Percentiles rank a stretch among this genome's conserved stretches.
Conservation (phyloP, 2,329 filamentous ascomycete genomes). For the Seiridium unicorne region DNA sequence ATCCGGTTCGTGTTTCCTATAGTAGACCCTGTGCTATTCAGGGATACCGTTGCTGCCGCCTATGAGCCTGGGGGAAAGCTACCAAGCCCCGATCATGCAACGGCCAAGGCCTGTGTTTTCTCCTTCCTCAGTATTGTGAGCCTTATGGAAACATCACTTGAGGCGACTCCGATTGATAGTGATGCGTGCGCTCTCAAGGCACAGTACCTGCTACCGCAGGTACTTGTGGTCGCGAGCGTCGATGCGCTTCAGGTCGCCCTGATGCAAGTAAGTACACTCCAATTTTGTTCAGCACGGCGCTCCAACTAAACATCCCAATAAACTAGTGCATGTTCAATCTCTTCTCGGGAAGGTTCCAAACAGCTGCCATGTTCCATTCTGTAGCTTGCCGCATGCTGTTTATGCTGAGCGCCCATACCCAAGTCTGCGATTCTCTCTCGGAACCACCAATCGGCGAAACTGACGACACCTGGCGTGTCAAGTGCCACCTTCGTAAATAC, state of each 20-base stretch:
- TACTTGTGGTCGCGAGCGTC: slow-evolving; percentile 41
- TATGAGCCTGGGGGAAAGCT: slow-evolving; percentile 30
- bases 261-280: slow-evolving; percentile 42
- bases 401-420: slow-evolving; percentile 44
- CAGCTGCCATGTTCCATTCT: slow-evolving; percentile 41
- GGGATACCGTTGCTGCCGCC: slow-evolving; percentile 40
- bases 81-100: slow-evolving; percentile 22
- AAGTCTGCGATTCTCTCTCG: slow-evolving; percentile 12
- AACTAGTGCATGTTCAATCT: slow-evolving; percentile 39
- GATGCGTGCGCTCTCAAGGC: slow-evolving; percentile 39
- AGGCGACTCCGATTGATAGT: slow-evolving; percentile 29
- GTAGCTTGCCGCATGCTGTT: slow-evolving; percentile 46
- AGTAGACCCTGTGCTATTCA: slow-evolving; percentile 45
- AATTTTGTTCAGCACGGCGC: not conserved
- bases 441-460: not conserved
- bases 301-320: not conserved
- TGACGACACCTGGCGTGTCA: slow-evolving; percentile 20
- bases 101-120: slow-evolving; percentile 44
- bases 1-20: slow-evolving; percentile 47
- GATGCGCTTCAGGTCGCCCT: slow-evolving; percentile 42
- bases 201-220: slow-evolving; percentile 38
- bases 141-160: slow-evolving; percentile 15
- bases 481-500: slow-evolving; percentile 35
- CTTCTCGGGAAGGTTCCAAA: slow-evolving; percentile 44
- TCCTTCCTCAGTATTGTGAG: slow-evolving; percentile 42